These are phyloP conservation scores for Corylus avellana DNA, from an alignment of 306 rosid genomes.

Conservation along the genomic window DNA sequence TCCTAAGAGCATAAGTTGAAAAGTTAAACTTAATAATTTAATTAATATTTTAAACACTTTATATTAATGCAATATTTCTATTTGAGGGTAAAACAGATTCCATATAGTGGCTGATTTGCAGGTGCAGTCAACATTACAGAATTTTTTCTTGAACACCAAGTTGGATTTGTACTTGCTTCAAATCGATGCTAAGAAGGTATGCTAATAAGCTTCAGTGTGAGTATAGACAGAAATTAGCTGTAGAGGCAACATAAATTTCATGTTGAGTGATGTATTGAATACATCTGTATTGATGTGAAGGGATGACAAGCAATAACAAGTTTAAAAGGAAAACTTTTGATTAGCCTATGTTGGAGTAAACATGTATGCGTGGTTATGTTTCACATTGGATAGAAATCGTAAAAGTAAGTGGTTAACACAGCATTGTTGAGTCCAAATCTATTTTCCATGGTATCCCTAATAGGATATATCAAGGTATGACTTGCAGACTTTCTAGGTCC, in stretches of 20 bases:
- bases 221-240: neutral
- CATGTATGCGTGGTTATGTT: neutral
- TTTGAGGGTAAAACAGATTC: no score
- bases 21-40: no score
- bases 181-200: constrained; percentile 73
- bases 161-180: constrained; percentile 78
- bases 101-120: constrained; percentile 25
- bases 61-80: no score
- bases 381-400: neutral
- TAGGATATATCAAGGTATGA: neutral
- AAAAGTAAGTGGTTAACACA: neutral
- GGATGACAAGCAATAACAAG: neutral
- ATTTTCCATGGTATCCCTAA: neutral
- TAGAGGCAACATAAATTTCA: neutral
- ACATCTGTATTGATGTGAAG: neutral
- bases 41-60: no score
- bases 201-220: neutral
- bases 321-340: neutral
- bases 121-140: constrained; percentile 68
- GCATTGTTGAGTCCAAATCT: neutral
- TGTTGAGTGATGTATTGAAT: neutral
- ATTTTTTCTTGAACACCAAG: constrained; percentile 54
- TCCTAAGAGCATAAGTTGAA: no score
- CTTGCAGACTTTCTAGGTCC: neutral
- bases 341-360: neutral